Percentiles rank a stretch among this genome's conserved stretches.
Conservation (phyloP, 2,329 filamentous ascomycete species). For the Cephalotrichum gorgonifer region DNA sequence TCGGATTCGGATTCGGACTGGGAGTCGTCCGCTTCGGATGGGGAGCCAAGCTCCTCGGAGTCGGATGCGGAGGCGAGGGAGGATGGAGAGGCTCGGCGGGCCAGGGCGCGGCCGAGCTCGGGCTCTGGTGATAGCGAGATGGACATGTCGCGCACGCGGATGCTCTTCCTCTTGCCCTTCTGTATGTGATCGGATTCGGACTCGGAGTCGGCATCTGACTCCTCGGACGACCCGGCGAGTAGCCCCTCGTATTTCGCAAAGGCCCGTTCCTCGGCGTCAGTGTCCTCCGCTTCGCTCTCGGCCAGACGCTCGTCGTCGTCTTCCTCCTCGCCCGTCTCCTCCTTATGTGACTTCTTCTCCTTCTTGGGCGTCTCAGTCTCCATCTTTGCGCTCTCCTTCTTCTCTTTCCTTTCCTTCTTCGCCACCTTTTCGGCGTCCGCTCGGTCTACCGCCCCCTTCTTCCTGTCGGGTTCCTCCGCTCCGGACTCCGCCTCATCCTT, state of each 20-base stretch:
- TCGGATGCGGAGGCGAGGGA: background rate
- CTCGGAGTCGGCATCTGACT: slow-evolving; percentile 20
- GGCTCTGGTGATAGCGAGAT: slow-evolving; percentile 8
- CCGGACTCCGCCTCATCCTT: slow-evolving; percentile 20
- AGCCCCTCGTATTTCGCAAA: slow-evolving; percentile 34
- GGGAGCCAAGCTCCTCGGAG: background rate
- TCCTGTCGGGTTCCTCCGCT: slow-evolving; percentile 20
- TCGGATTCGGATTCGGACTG: slow-evolving; percentile 15
- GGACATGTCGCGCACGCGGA: slow-evolving; percentile 23
- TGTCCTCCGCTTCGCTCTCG: slow-evolving; percentile 4
- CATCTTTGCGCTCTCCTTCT: slow-evolving; percentile 6
- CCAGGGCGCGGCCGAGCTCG: slow-evolving; percentile 1
- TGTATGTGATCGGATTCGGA: slow-evolving; percentile 8
- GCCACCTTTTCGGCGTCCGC: slow-evolving; percentile 12
- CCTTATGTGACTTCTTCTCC: slow-evolving; percentile 12
- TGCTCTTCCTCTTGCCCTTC: slow-evolving; percentile 7
- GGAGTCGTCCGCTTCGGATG: slow-evolving; percentile 9
- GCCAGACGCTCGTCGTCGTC: slow-evolving; percentile 10
- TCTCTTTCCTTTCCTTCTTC: slow-evolving; percentile 7
- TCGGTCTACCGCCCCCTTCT: slow-evolving; percentile 16
- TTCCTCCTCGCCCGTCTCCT: slow-evolving; percentile 13
- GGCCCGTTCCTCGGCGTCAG: slow-evolving; percentile 20
- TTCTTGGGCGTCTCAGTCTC: slow-evolving; percentile 10
- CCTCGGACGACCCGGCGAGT: slow-evolving; percentile 31
- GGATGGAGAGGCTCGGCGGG: background rate